A percentile compares a stretch with the other conserved stretches of the same genome.
Conservation (phyloP, 2,329 filamentous ascomycete genomes). For the Trichoderma harzianum region DNA sequence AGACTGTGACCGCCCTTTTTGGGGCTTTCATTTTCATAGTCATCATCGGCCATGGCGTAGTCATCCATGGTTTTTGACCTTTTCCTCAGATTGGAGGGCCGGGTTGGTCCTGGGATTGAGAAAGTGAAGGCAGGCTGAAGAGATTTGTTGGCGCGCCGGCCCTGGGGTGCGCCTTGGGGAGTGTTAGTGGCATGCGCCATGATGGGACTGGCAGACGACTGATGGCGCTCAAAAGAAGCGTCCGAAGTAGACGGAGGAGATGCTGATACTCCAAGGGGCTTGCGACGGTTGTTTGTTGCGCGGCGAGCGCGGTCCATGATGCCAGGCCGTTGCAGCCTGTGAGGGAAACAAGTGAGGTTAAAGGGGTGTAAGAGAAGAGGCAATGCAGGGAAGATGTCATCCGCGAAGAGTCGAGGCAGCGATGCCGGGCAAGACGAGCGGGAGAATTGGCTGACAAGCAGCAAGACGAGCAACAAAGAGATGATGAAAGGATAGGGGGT, state of each 20-base stretch:
- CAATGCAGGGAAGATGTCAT: slow-evolving; percentile 15
- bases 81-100: slow-evolving; percentile 36
- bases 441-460: background rate
- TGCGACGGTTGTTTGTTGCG: slow-evolving; percentile 33
- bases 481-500: background rate
- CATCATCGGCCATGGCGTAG: slow-evolving; percentile 33
- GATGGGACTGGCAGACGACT: slow-evolving; percentile 32
- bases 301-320: slow-evolving; percentile 39
- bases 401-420: background rate
- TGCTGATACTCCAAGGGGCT: slow-evolving; percentile 30
- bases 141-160: slow-evolving; percentile 34
- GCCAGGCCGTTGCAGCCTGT: slow-evolving; percentile 30
- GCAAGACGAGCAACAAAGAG: background rate
- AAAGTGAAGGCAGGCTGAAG: slow-evolving; percentile 38
- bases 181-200: slow-evolving; percentile 31
- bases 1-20: slow-evolving; percentile 58
- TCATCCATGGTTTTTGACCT: slow-evolving; percentile 45
- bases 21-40: slow-evolving; percentile 48
- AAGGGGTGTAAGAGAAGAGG: slow-evolving; percentile 22
- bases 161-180: slow-evolving; percentile 28
- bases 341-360: slow-evolving; percentile 11
- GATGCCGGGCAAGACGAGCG: background rate
- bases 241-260: slow-evolving; percentile 35
- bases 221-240: slow-evolving; percentile 31
- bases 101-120: slow-evolving; percentile 33